Evolutionary conservation across 2,329 filamentous ascomycete genomes (phyloP).

Genomic region (Penicillium occitanis): DNA sequence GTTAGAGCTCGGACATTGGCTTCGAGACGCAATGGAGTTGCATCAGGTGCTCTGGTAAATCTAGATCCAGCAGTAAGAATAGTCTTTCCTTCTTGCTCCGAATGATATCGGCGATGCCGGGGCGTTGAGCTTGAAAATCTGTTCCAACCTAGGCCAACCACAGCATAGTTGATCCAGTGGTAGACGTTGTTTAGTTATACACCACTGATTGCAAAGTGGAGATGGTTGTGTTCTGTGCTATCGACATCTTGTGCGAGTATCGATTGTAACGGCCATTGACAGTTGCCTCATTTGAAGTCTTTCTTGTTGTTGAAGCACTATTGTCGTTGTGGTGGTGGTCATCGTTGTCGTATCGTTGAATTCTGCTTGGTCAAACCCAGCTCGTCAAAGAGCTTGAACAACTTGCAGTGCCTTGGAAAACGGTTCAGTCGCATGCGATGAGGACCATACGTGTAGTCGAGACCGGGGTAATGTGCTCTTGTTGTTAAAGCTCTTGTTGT

Average conservation of each 20-base stretch:
- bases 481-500: no score
- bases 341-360: no score
- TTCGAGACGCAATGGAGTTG: slow-evolving; percentile 27
- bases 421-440: slow-evolving; percentile 63
- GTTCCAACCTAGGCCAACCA: background rate
- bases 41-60: slow-evolving; percentile 31
- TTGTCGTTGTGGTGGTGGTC: background rate
- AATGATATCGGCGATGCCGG: slow-evolving; percentile 35
- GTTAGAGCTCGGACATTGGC: slow-evolving; percentile 25
- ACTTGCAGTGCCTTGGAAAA: slow-evolving; percentile 60
- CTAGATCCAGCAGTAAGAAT: slow-evolving; percentile 23
- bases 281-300: background rate
- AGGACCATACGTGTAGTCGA: slow-evolving; percentile 60
- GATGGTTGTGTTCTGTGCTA: background rate
- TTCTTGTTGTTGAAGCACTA: background rate
- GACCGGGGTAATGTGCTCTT: slow-evolving; percentile 61
- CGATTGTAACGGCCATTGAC: background rate
- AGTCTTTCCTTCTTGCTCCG: slow-evolving; percentile 33
- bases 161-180: background rate
- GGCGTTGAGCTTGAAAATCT: slow-evolving; percentile 22
- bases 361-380: slow-evolving; percentile 52
- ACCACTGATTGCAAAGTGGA: background rate
- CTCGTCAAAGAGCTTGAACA: slow-evolving; percentile 62
- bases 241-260: background rate
- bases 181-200: background rate